Conservation (phyloP, 208 protist genomes). For the Acanthamoeba comandoni region DNA sequence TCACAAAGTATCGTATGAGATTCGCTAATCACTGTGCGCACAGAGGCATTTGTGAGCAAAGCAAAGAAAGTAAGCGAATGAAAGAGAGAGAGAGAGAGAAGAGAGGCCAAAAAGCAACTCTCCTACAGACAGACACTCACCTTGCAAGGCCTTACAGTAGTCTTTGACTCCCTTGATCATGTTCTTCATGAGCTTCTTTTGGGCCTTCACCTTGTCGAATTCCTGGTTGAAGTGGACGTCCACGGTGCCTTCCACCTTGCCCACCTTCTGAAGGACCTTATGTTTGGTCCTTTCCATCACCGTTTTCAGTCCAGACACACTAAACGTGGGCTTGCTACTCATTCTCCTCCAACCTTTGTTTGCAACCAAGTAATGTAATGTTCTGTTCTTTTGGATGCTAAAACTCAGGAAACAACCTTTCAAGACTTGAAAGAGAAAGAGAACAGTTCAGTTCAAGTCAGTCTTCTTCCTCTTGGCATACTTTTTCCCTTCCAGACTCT, state of each 20-base stretch:
- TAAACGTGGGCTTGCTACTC: slow-evolving; percentile 45
- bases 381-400: too few species aligned
- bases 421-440: too few species aligned
- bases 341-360: slow-evolving; percentile 16
- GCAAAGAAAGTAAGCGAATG: not conserved
- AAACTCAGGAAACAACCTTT: too few species aligned
- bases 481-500: too few species aligned
- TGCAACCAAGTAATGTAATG: too few species aligned
- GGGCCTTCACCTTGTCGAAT: not conserved
- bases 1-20: slow-evolving; percentile 34
- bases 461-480: too few species aligned
- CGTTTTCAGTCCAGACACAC: slow-evolving; percentile 18
- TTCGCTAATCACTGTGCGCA: slow-evolving; percentile 5
- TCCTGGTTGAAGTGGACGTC: slow-evolving; percentile 69
- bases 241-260: slow-evolving; percentile 33
- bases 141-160: slow-evolving; percentile 33
- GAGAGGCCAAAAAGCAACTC: slow-evolving; percentile 10
- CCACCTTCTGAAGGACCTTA: slow-evolving; percentile 46
- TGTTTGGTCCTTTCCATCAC: slow-evolving; percentile 48
- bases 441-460: too few species aligned
- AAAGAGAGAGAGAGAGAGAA: slow-evolving; percentile 27
- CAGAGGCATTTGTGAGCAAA: not conserved
- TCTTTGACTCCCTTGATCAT: slow-evolving; percentile 60
- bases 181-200: slow-evolving; percentile 67
- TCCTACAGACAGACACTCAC: not conserved